Evolutionary conservation across 495 filamentous ascomycete species (phyloP).

Genomic region (Tuber calosporum): DNA sequence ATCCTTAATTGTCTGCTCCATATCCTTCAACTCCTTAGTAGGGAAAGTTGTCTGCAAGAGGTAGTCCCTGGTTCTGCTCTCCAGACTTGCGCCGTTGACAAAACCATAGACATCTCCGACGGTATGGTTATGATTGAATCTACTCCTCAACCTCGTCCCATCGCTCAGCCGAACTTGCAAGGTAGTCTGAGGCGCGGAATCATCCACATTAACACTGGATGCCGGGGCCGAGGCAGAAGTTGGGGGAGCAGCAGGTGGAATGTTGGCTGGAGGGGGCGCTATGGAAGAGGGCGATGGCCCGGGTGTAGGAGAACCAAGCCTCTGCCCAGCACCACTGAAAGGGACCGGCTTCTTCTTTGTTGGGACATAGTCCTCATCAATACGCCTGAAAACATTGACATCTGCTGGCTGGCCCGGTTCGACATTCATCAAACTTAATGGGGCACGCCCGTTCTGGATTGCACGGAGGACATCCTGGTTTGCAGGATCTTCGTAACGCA

Average conservation of each 20-base stretch:
- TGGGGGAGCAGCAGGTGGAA: slow-evolving; percentile 44
- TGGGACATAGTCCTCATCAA: slow-evolving; percentile 71
- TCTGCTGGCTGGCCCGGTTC: slow-evolving; percentile 77
- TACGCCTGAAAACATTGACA: slow-evolving; percentile 71
- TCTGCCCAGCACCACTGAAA: slow-evolving; percentile 72
- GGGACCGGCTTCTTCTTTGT: slow-evolving; percentile 84
- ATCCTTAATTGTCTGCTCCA: slow-evolving; percentile 55
- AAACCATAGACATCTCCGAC: slow-evolving; percentile 87
- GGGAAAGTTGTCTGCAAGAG: slow-evolving; percentile 93
- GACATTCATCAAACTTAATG: slow-evolving; percentile 82
- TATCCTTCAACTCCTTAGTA: slow-evolving; percentile 81
- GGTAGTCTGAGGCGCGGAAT: slow-evolving; percentile 66
- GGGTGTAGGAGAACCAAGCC: slow-evolving; percentile 87
- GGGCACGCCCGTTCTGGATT: slow-evolving; percentile 81
- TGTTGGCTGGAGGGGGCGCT: slow-evolving; percentile 39
- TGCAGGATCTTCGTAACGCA: slow-evolving; percentile 76
- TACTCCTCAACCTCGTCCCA: slow-evolving; percentile 72
- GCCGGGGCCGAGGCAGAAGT: slow-evolving; percentile 44
- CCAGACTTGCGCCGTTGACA: slow-evolving; percentile 60
- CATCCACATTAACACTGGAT: slow-evolving; percentile 56
- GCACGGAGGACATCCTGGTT: slow-evolving; percentile 73
- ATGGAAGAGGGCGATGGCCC: slow-evolving; percentile 48
- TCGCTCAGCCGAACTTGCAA: slow-evolving; percentile 87
- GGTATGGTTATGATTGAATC: slow-evolving; percentile 88
- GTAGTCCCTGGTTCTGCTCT: slow-evolving; percentile 57